Evolutionary conservation across 768 basidiomycete genomes (phyloP).

Genomic region (Pleurotus ostreatus): DNA sequence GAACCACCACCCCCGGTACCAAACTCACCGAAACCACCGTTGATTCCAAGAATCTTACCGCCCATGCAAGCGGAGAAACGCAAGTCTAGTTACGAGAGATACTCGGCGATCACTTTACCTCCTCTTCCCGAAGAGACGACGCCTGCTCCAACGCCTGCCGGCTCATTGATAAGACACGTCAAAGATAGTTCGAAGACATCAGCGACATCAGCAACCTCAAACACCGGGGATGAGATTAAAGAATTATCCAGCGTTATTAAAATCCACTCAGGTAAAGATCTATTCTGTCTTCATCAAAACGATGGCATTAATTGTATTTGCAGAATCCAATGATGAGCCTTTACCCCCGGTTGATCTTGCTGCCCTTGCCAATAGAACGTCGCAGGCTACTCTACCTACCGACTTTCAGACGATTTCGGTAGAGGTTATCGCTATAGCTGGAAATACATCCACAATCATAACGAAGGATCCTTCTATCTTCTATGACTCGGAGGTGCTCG

Average conservation of each 20-base stretch:
- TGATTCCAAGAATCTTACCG: slow-evolving; percentile 10
- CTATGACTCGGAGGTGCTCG: slow-evolving; percentile 70
- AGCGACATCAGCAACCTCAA: neutral
- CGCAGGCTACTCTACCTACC: slow-evolving; percentile 18
- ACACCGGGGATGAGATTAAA: neutral
- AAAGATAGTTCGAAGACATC: neutral
- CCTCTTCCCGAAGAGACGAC: slow-evolving; percentile 67
- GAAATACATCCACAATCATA: slow-evolving; percentile 43
- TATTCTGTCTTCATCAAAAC: neutral
- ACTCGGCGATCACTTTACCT: slow-evolving; percentile 59
- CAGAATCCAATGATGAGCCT: slow-evolving; percentile 38
- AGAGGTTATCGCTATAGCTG: slow-evolving; percentile 61
- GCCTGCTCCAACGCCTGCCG: slow-evolving; percentile 48
- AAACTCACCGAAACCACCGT: slow-evolving; percentile 16
- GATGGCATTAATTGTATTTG: neutral
- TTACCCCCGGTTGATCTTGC: slow-evolving; percentile 48
- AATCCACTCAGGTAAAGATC: slow-evolving; percentile 19
- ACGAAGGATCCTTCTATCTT: slow-evolving; percentile 49
- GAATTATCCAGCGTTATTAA: slow-evolving; percentile 19
- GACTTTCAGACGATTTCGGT: slow-evolving; percentile 63
- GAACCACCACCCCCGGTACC: slow-evolving; percentile 13
- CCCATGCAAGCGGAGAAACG: slow-evolving; percentile 46
- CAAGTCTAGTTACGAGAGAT: slow-evolving; percentile 65
- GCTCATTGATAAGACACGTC: slow-evolving; percentile 41
- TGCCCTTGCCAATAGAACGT: slow-evolving; percentile 23